Evolutionary conservation across 2,329 filamentous ascomycete species (phyloP), one percentile per base, ranked within the genome.

Genomic region (Dothistroma septosporum): DNA sequence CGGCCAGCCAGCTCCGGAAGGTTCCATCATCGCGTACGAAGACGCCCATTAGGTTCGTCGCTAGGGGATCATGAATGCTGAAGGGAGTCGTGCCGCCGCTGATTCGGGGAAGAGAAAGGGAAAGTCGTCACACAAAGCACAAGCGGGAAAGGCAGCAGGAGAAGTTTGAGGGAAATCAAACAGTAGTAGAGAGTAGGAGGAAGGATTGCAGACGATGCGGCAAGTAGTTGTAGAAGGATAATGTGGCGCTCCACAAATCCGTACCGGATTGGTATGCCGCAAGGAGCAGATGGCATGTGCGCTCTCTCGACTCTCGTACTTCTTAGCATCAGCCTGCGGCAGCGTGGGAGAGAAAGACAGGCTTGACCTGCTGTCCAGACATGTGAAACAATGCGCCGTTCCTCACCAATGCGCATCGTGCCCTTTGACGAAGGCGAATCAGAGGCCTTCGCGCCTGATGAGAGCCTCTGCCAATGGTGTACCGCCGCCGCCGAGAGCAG

Each of bases 1-100:
- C 65, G 69, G 71, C 71, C 71, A 72, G 70, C 71, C 70, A 72
- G 65, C 69, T 66, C 64, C 64, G 63, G 55, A 66, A 68, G 50
- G 68, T 66, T 66, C 68, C 70, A 66, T 70, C 64, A 55, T 66
- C 61, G 60, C 61, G 53, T 41, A 69, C 63, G 63, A 72, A 69
- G 62, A 71, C 70, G 69, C 70, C 70, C 71, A 73, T 72, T 69
- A 66, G 67, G 66, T 62, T 62, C 55, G 57, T 47, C 55, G 58
- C 62, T 62, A 66, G 22, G 59, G 57, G 56, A 41, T 59, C 61
- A 67, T 66, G 56, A 64, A 66, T 61, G 61, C 59, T 22, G 58
- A 12, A 19, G 44, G 19, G 28, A 41, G 54, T 37, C 50, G 60
- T 44, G 46, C 41, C 47, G 47, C 52, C 49, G 22, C 44, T 49